Evolutionary conservation across 1,284 basidiomycete genomes (phyloP).

Genomic region (Austroboletus novae-zelandiae): DNA sequence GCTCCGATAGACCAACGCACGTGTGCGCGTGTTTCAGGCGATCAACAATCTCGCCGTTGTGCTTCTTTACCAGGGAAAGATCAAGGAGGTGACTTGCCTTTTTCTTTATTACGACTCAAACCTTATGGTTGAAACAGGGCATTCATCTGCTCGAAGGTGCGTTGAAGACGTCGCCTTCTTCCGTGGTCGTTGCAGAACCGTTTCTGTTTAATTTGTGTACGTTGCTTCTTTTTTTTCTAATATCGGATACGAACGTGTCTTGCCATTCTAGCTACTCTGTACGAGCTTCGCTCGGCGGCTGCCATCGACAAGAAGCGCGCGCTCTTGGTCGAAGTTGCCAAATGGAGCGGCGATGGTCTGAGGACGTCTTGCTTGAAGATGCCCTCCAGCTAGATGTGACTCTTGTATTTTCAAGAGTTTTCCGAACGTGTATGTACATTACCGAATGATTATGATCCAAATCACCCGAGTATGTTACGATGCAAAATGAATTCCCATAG

Average conservation of each 20-base stretch:
- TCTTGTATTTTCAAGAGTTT: not conserved
- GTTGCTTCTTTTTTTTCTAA: conserved; percentile 24
- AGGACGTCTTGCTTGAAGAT: conserved; percentile 78
- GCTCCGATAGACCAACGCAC: no score
- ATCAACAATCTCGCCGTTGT: conserved; percentile 75
- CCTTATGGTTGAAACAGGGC: conserved; percentile 39
- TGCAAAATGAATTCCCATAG: conserved; percentile 19
- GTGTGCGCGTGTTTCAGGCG: conserved; percentile 43
- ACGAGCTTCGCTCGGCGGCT: conserved; percentile 70
- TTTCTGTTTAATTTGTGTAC: conserved; percentile 79
- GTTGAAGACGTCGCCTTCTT: conserved; percentile 60
- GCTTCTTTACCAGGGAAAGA: conserved; percentile 62
- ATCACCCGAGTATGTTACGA: not conserved
- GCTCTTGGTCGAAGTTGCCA: conserved; percentile 69
- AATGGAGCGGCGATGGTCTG: conserved; percentile 80
- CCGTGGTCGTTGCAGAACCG: conserved; percentile 70
- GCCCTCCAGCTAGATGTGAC: conserved; percentile 47
- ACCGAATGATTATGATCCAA: no score
- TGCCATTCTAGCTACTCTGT: conserved; percentile 66
- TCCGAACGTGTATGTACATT: not conserved
- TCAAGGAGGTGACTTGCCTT: conserved; percentile 54
- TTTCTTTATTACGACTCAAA: no score
- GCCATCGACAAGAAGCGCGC: conserved; percentile 72
- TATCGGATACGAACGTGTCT: no score
- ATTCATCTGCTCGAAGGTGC: conserved; percentile 66